Conservation (phyloP, 2,329 filamentous ascomycete species). For the Neodidymelliopsis sp. region DNA sequence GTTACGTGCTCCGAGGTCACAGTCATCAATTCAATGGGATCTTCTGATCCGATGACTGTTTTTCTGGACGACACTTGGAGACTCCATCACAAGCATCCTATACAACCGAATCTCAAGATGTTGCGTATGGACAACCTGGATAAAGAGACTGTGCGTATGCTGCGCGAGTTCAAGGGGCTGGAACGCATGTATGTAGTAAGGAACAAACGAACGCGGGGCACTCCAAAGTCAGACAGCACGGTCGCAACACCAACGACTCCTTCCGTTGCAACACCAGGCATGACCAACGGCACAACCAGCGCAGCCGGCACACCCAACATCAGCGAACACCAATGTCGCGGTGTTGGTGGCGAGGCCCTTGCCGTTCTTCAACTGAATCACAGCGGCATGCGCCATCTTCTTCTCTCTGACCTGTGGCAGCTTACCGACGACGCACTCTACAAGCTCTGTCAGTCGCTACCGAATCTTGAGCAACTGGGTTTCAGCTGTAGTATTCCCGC, state of each 20-base stretch:
- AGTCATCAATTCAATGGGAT: slow-evolving; percentile 61
- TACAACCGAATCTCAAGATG: slow-evolving; percentile 54
- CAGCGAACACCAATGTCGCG: slow-evolving; percentile 43
- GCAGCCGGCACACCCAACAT: slow-evolving; percentile 31
- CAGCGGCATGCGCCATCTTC: slow-evolving; percentile 61
- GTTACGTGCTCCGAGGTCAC: slow-evolving; percentile 57
- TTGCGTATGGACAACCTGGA: slow-evolving; percentile 59
- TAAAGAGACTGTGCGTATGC: slow-evolving; percentile 53
- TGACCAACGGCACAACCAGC: slow-evolving; percentile 27
- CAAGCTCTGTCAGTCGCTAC: slow-evolving; percentile 61
- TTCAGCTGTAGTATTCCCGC: slow-evolving; percentile 64
- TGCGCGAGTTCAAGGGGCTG: slow-evolving; percentile 54
- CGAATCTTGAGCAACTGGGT: slow-evolving; percentile 66
- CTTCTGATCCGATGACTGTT: slow-evolving; percentile 54
- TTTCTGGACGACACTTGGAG: slow-evolving; percentile 67
- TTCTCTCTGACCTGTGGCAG: slow-evolving; percentile 64
- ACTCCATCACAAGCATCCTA: slow-evolving; percentile 26
- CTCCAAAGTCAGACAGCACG: slow-evolving; percentile 34
- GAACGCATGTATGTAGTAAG: slow-evolving; percentile 63
- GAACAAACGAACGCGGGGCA: slow-evolving; percentile 32
- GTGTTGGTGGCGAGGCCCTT: slow-evolving; percentile 56
- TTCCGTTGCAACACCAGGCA: slow-evolving; percentile 30
- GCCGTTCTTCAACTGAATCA: slow-evolving; percentile 60
- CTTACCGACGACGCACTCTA: slow-evolving; percentile 58
- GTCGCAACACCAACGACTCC: slow-evolving; percentile 42